Evolutionary conservation across 2,329 filamentous ascomycete species (phyloP), one percentile per base, ranked within the genome.

Genomic region (Phyllosticta ampelicida): DNA sequence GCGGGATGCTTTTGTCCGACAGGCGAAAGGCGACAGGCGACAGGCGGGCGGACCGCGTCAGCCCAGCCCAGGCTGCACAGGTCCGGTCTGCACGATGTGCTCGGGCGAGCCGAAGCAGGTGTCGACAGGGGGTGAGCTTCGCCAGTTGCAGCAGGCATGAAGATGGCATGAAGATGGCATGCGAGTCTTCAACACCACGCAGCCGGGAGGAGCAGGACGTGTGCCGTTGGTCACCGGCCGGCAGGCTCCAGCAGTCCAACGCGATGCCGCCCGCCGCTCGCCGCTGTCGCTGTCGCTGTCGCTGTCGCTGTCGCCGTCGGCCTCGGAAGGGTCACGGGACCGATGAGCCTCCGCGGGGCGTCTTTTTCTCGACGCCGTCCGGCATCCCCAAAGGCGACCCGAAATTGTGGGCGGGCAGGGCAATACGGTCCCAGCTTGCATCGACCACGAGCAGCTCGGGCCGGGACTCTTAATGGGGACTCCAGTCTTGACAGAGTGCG

Each of bases 11-110:
- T n/a, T 44, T 44, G 36, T 44, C 54, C 54, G 54, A 36, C 26
- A 56, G n/a, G n/a, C n/a, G n/a, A n/a, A n/a, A n/a, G n/a, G n/a
- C n/a, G n/a, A n/a, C n/a, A n/a, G n/a, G n/a, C 54, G 54, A 36
- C 26, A 56, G 30, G 50, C 36, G 51, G 51, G 29, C 20, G 18
- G 29, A 26, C 13, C 26, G 55, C 55, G 55, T 58, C 55, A 58
- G 55, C 55, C 55, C 53, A 58, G 55, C n/a, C 30, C 21, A 18
- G 18, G 11, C 48, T 48, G 48, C 23, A n/a, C n/a, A n/a, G n/a
- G n/a, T n/a, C n/a, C n/a, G n/a, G n/a, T n/a, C n/a, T n/a, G n/a
- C n/a, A n/a, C n/a, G n/a, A n/a, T 26, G 48, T 55, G 20, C 19
- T 48, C 36, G 53, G 30, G 30, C 19, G 48, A 23, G 54, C 54